Evolutionary conservation across 129 eudicot species (phyloP), one percentile per base, ranked within the genome.

Genomic region (Tagetes patula): DNA sequence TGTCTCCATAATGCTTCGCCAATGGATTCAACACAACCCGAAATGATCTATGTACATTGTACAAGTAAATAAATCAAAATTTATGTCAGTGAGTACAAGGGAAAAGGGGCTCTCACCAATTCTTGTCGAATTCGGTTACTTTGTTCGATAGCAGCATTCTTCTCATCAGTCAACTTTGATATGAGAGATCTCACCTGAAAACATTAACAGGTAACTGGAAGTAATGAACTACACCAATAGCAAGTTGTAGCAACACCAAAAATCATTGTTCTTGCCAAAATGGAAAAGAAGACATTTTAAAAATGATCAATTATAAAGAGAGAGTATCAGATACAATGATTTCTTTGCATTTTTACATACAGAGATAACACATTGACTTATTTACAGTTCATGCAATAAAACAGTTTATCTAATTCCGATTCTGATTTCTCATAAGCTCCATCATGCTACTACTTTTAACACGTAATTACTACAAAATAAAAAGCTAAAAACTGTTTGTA

Each of bases 131-230:
- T 87, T 76, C 80, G 86, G 62, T 81, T 82, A 54, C 78, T 70
- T 77, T 79, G 85, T 62, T 91, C 89, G 64, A 87, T 43, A 39
- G 97, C 96, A 77, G 81, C 82, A 76, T 80, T 75, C 80, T 85
- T 91, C 70, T 91, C 96, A 75, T 83, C 86, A n/a, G 86, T 80
- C 85, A 89, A 79, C 78, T 83, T 81, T n/a, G 83, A 37, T 68
- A 89, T 63, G 45, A 87, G 86, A 80, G 95, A 66, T 74, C 74
- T 84, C 79, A 77, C 91, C 97, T 92, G 83, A 69, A 82, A 41
- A 47, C 2, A 71, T 39, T 11, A 10, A 10, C 67, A 4, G 1
- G 8, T 34, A 8, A 33, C 3, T 33, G 38, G 43, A 27, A 1
- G 30, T 36, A 13, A 33, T 13, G 52, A 46, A 69, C 63, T 69